These are phyloP conservation scores for Thielaviopsis populi DNA, from an alignment of 2,329 filamentous ascomycete genomes.

Conservation along the genomic window DNA sequence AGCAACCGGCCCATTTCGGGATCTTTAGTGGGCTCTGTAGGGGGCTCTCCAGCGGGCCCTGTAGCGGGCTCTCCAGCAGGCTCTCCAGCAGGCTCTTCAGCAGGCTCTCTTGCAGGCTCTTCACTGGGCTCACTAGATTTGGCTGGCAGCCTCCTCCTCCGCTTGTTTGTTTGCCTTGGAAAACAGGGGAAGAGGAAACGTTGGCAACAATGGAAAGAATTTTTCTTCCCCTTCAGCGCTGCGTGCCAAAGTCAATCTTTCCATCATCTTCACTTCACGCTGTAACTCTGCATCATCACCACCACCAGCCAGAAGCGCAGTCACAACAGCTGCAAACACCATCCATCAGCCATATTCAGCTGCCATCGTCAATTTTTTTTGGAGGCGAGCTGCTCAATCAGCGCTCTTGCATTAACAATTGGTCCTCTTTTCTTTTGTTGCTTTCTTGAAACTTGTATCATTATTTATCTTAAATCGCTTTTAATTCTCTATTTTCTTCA, in stretches of 20 bases:
- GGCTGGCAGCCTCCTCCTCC: too few species aligned
- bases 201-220: constrained; percentile 1
- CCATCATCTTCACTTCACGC: background rate
- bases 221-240: background rate
- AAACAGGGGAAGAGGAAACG: constrained; percentile 4
- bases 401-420: background rate
- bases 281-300: background rate
- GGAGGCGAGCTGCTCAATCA: background rate
- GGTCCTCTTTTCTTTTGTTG: background rate
- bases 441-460: background rate
- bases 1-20: background rate
- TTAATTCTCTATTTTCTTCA: background rate
- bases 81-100: too few species aligned
- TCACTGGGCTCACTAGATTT: background rate
- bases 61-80: too few species aligned
- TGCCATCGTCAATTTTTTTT: background rate
- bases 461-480: background rate
- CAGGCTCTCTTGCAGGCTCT: background rate
- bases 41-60: background rate
- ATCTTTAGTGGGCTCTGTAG: background rate
- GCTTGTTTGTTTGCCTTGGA: background rate
- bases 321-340: background rate
- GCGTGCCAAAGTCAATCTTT: background rate
- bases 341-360: background rate
- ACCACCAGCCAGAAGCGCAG: background rate